Percentiles rank a stretch among this genome's conserved stretches.
These are phyloP conservation scores for Vitis vinifera DNA, from an alignment of 164 flowering plant species.

Conservation along the genomic window ASM3070453v1 NC_081814.1:11971001-11971500, in stretches of 20 bases:
- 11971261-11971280: neutral
- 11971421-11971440: constrained; percentile 91
- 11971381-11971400: constrained; percentile 93
- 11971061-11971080: too few relatives aligned
- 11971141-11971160: too few relatives aligned
- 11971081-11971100: too few relatives aligned
- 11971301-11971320: constrained; percentile 96
- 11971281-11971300: constrained; percentile 24
- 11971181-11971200: too few relatives aligned
- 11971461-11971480: neutral
- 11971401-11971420: constrained; percentile 79
- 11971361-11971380: constrained; percentile 93
- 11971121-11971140: too few relatives aligned
- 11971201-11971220: too few relatives aligned
- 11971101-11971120: too few relatives aligned
- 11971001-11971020: too few relatives aligned
- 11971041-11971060: too few relatives aligned
- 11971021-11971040: too few relatives aligned
- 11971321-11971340: constrained; percentile 60
- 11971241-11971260: neutral
- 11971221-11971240: neutral
- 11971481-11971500: too few relatives aligned
- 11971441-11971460: constrained; percentile 18
- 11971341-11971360: constrained; percentile 68
- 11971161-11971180: too few relatives aligned